Percentiles rank a stretch among this genome's conserved stretches.
Conservation (phyloP, 352 stramenopile species). For the Phytopythium ostracodes region DNA sequence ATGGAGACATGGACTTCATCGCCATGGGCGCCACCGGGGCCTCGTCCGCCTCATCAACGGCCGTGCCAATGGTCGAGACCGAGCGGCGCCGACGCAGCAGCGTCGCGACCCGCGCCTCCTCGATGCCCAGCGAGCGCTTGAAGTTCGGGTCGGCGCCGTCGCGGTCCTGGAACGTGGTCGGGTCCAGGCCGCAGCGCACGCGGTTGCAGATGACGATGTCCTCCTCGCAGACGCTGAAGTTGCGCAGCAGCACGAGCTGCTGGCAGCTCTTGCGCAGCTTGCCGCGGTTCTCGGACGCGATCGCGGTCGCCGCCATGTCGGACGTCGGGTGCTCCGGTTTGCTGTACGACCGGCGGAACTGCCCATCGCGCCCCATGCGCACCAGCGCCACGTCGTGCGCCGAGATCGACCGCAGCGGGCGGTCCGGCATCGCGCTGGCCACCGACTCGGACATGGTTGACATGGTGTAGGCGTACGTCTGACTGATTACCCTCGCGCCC, state of each 20-base stretch:
- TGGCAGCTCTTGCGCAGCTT: conserved; percentile 30
- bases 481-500: not conserved
- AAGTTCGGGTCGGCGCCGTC: conserved; percentile 34
- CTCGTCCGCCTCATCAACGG: not conserved
- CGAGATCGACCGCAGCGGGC: not conserved
- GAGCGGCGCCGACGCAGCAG: conserved; percentile 29
- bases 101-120: conserved; percentile 36
- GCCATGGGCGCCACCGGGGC: conserved; percentile 1
- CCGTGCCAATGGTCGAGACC: conserved; percentile 13
- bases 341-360: conserved; percentile 47
- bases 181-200: conserved; percentile 52
- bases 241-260: conserved; percentile 55
- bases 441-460: not conserved
- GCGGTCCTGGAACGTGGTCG: conserved; percentile 37
- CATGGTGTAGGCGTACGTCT: not conserved
- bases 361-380: conserved; percentile 17
- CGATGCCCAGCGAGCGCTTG: conserved; percentile 46
- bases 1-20: not conserved
- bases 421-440: not conserved
- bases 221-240: conserved; percentile 60
- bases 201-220: conserved; percentile 73
- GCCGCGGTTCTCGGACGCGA: conserved; percentile 38
- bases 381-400: conserved; percentile 28
- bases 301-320: conserved; percentile 40
- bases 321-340: conserved; percentile 60